These are phyloP conservation scores for Coemansia sp. DNA, from an alignment of 371 early-diverging fungal genomes.

Conservation along the genomic window DNA sequence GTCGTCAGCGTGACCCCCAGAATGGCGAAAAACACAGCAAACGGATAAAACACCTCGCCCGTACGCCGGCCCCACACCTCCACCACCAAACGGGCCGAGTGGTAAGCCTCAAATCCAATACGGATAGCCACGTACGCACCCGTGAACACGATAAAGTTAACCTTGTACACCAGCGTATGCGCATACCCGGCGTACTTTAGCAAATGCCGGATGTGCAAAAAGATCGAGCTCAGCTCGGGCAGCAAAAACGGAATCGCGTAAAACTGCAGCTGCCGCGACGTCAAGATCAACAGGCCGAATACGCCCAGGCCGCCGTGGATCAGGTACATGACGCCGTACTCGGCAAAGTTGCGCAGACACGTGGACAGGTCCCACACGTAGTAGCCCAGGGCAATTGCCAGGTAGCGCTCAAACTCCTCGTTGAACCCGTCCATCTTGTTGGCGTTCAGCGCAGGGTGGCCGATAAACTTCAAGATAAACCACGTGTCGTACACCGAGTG, in stretches of 20 bases:
- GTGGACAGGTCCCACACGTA: slow-evolving; percentile 42
- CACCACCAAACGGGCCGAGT: slow-evolving; percentile 13
- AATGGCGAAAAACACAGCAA: slow-evolving; percentile 31
- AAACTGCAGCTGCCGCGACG: slow-evolving; percentile 44
- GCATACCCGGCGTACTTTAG: slow-evolving; percentile 22
- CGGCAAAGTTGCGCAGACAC: slow-evolving; percentile 27
- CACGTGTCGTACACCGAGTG: slow-evolving; percentile 27
- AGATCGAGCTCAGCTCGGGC: slow-evolving; percentile 45
- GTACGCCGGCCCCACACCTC: slow-evolving; percentile 8
- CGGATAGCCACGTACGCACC: slow-evolving; percentile 23
- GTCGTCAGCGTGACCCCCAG: slow-evolving; percentile 34
- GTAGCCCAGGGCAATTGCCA: slow-evolving; percentile 35
- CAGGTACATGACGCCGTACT: slow-evolving; percentile 35
- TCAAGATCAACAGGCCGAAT: slow-evolving; percentile 29
- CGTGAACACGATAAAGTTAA: slow-evolving; percentile 32
- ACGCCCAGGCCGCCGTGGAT: slow-evolving; percentile 38
- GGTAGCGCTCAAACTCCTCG: slow-evolving; percentile 19
- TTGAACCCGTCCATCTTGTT: slow-evolving; percentile 36
- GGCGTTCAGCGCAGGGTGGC: slow-evolving; percentile 6
- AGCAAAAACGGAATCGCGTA: slow-evolving; percentile 42
- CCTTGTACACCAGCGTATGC: slow-evolving; percentile 26
- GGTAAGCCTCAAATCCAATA: slow-evolving; percentile 39
- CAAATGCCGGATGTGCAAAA: slow-evolving; percentile 37
- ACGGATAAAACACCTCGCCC: slow-evolving; percentile 31
- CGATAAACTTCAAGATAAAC: slow-evolving; percentile 21